Percentiles rank a stretch among this genome's conserved stretches.
Conservation (phyloP, 305 asterid species). For the Fraxinus angustifolia region DNA sequence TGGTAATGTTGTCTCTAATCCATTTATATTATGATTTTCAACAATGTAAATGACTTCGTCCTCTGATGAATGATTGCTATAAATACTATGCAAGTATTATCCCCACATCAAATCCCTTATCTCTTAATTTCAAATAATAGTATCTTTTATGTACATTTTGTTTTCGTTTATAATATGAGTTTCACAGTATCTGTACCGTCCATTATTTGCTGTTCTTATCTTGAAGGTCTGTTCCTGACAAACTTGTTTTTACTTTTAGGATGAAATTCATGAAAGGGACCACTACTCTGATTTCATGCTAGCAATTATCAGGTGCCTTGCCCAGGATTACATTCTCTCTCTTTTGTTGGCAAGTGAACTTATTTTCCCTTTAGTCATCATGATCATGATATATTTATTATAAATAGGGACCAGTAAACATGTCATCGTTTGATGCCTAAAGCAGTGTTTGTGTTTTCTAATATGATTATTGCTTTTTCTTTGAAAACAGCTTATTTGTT, state of each 20-base stretch:
- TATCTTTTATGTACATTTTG: slow-evolving; percentile 2
- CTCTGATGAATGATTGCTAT: slow-evolving; percentile 12
- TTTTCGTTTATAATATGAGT: slow-evolving; percentile 7
- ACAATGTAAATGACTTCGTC: not conserved
- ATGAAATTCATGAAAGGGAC: slow-evolving; percentile 99
- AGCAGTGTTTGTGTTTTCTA: not conserved
- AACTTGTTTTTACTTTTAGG: slow-evolving; percentile 47
- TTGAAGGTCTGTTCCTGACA: slow-evolving; percentile 22
- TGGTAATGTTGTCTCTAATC: slow-evolving; percentile 54
- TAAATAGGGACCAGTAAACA: not conserved
- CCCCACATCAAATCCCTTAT: not conserved
- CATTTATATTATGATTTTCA: slow-evolving; percentile 2
- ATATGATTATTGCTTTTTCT: not conserved
- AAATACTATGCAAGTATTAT: not conserved
- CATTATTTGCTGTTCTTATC: slow-evolving; percentile 21
- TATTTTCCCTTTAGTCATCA: slow-evolving; percentile 15
- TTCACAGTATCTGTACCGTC: slow-evolving; percentile 7
- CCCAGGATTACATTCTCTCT: slow-evolving; percentile 20
- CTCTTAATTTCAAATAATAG: not conserved
- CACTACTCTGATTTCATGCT: slow-evolving; percentile 96
- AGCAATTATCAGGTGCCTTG: slow-evolving; percentile 81
- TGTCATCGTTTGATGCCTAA: not conserved
- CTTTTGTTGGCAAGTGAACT: slow-evolving; percentile 1
- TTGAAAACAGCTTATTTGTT: not conserved
- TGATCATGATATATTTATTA: slow-evolving; percentile 9